These are phyloP conservation scores for Citrullus mucosospermus DNA, from an alignment of 306 rosid species.

Conservation along the genomic window DNA sequence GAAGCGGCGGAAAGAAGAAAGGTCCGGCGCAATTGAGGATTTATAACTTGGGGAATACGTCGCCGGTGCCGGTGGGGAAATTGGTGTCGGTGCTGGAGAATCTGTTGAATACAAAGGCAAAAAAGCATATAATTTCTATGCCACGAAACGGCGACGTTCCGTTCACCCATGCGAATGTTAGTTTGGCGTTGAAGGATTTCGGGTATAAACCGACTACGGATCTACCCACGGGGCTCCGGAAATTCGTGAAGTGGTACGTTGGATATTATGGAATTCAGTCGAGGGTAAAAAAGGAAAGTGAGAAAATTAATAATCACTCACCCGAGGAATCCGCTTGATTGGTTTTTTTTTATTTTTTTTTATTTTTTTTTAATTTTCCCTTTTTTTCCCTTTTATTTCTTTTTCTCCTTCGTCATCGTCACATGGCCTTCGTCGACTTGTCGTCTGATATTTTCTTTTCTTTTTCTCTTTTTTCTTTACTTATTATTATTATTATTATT, in stretches of 20 bases:
- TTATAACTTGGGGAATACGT: constrained; percentile 71
- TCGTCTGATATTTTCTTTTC: background rate
- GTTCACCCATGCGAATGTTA: constrained; percentile 78
- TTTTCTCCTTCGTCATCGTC: constrained; percentile 6
- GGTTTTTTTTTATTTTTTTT: background rate
- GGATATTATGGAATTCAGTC: constrained; percentile 63
- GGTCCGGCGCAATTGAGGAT: constrained; percentile 57
- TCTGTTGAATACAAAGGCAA: constrained; percentile 40
- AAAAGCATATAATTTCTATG: constrained; percentile 66
- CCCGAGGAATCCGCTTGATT: constrained; percentile 60
- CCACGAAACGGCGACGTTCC: constrained; percentile 90
- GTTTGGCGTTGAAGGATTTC: constrained; percentile 49
- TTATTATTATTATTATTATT: background rate
- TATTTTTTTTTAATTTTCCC: background rate
- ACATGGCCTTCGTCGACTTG: constrained; percentile 11
- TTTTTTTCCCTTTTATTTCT: no score
- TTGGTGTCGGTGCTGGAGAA: constrained; percentile 51
- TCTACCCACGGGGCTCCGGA: constrained; percentile 55
- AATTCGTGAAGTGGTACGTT: constrained; percentile 83
- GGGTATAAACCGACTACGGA: constrained; percentile 69
- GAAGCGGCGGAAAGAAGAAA: constrained; percentile 66
- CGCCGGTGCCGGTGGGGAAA: constrained; percentile 79
- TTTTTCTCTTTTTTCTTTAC: background rate
- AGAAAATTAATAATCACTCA: background rate
- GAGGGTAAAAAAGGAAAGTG: constrained; percentile 47